A percentile compares a stretch with the other conserved stretches of the same genome.
Conservation (phyloP, 768 basidiomycete genomes). For the Suillus hirtellus region DNA sequence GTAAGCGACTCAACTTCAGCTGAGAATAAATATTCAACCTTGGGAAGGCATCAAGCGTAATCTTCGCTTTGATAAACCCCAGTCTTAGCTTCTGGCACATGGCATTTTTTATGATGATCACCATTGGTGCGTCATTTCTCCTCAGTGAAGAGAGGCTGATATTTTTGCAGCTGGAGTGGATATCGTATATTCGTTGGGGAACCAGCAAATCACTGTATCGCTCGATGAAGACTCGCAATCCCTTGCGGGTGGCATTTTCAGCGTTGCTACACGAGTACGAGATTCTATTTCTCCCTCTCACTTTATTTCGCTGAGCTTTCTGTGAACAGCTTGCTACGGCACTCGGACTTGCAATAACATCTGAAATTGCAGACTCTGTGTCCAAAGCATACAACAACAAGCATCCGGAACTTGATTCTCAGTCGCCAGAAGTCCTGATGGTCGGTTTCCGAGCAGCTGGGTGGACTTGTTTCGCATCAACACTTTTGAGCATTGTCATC, state of each 20-base stretch:
- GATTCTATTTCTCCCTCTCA: not conserved
- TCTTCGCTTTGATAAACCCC: slow-evolving; percentile 35
- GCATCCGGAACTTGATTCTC: slow-evolving; percentile 22
- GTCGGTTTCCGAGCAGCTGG: slow-evolving; percentile 35
- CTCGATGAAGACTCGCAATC: slow-evolving; percentile 36
- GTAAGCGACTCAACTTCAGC: slow-evolving; percentile 21
- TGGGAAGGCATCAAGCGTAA: slow-evolving; percentile 30
- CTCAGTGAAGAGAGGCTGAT: not conserved
- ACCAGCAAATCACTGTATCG: slow-evolving; percentile 30
- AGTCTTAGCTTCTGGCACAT: slow-evolving; percentile 34
- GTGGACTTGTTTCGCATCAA: slow-evolving; percentile 21
- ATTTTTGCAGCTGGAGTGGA: slow-evolving; percentile 25
- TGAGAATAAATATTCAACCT: not conserved
- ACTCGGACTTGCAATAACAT: slow-evolving; percentile 34
- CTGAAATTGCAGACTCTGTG: slow-evolving; percentile 31
- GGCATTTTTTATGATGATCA: slow-evolving; percentile 33
- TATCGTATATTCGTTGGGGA: slow-evolving; percentile 35
- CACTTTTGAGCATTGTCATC: slow-evolving; percentile 8
- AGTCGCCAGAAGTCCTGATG: slow-evolving; percentile 34
- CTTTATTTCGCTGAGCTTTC: not conserved
- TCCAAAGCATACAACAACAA: slow-evolving; percentile 24
- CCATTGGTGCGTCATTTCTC: slow-evolving; percentile 19
- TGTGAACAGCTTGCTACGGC: slow-evolving; percentile 34
- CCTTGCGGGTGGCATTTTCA: slow-evolving; percentile 37
- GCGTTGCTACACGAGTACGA: slow-evolving; percentile 32